Conservation (phyloP, 345 rosid genomes). For the Salix udensis region DNA sequence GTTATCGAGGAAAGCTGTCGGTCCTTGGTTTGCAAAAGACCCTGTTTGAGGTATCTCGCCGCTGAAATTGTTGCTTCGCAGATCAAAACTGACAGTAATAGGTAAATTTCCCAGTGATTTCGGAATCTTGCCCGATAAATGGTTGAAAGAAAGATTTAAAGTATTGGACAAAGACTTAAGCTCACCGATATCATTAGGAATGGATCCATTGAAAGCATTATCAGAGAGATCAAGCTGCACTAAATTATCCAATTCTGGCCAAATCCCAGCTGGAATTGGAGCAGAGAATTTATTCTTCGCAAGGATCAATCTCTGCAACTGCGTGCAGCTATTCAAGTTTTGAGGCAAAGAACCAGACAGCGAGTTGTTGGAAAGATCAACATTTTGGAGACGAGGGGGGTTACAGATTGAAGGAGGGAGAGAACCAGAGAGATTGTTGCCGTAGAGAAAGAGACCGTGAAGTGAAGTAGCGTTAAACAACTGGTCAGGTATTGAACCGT, state of each 20-base stretch:
- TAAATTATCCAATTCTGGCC: conserved; percentile 68
- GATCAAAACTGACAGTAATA: conserved; percentile 80
- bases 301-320: conserved; percentile 74
- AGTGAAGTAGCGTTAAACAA: conserved; percentile 91
- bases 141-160: conserved; percentile 78
- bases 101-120: conserved; percentile 70
- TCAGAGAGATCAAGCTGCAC: conserved; percentile 82
- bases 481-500: conserved; percentile 70
- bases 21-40: conserved; percentile 91
- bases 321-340: conserved; percentile 56
- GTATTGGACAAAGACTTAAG: conserved; percentile 69
- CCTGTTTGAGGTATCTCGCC: conserved; percentile 94
- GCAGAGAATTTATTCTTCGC: conserved; percentile 64
- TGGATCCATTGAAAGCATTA: conserved; percentile 55
- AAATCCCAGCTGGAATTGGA: conserved; percentile 62
- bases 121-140: conserved; percentile 70
- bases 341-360: conserved; percentile 64
- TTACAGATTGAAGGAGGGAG: conserved; percentile 75
- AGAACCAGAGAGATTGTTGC: conserved; percentile 74
- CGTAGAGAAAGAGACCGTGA: conserved; percentile 70
- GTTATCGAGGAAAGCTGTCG: conserved; percentile 85
- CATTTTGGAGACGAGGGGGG: conserved; percentile 75
- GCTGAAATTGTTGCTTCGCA: conserved; percentile 65
- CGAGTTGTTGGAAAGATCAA: conserved; percentile 78
- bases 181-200: conserved; percentile 70